Evolutionary conservation across 164 flowering plant species (phyloP).

Genomic region (Kalanchoe fedtschenkoi): DNA sequence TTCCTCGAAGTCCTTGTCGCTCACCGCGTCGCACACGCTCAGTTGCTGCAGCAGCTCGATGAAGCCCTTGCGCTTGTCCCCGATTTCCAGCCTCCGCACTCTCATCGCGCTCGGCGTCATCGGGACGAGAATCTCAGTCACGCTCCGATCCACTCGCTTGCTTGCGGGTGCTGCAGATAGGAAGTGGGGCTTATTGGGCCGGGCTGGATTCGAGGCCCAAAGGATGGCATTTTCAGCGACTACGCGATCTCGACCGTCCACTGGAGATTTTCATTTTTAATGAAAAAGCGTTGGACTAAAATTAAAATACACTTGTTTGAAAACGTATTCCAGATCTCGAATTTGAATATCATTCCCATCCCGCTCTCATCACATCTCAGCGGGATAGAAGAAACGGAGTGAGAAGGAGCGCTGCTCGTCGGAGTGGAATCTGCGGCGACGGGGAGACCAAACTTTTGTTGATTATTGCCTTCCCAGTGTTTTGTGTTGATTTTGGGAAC

Average conservation of each 20-base stretch:
- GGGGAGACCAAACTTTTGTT: too few relatives aligned
- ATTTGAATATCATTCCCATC: too few relatives aligned
- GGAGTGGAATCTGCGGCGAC: not conserved
- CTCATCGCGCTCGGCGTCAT: not conserved
- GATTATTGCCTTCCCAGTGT: not conserved
- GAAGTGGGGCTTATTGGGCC: too few relatives aligned
- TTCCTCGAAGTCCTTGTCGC: constrained; percentile 49
- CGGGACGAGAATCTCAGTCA: not conserved
- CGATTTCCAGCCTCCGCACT: constrained; percentile 44
- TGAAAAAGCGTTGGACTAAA: too few relatives aligned
- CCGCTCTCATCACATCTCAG: too few relatives aligned
- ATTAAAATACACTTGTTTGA: too few relatives aligned
- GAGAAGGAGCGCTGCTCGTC: too few relatives aligned
- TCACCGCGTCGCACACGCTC: constrained; percentile 45
- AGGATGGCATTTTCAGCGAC: not conserved
- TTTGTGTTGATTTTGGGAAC: not conserved
- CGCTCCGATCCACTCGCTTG: not conserved
- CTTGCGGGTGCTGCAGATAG: too few relatives aligned
- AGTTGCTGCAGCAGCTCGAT: constrained; percentile 60
- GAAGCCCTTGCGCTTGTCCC: constrained; percentile 69
- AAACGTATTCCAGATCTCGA: not conserved
- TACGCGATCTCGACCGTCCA: too few relatives aligned
- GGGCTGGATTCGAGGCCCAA: too few relatives aligned
- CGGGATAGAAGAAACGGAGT: too few relatives aligned
- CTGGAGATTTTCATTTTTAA: too few relatives aligned